phyloP scores from a whole-genome alignment of 2,329 filamentous ascomycete genomes.

The Sporothrix protearum region DNA sequence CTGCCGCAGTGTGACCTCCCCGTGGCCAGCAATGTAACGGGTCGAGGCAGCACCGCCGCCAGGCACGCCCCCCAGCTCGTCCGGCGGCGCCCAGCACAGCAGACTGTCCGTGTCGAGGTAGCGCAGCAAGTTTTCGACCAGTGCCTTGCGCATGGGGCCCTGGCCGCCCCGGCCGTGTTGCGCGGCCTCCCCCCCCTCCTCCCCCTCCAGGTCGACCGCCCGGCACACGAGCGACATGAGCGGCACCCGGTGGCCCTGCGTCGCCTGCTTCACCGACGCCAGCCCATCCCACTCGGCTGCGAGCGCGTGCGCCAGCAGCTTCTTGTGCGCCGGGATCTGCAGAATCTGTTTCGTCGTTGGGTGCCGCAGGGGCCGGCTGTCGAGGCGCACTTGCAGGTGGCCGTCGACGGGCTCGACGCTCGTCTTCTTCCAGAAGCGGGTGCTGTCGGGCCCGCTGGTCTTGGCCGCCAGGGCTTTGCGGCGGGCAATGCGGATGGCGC shows the following conservation, averaged over 20 bases:
- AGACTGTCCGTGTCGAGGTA: slow-evolving; percentile 92
- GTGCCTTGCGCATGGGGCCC: slow-evolving; percentile 53
- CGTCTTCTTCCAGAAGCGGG: slow-evolving; percentile 85
- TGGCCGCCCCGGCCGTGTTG: not conserved
- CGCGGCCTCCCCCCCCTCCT: slow-evolving; percentile 51
- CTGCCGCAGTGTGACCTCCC: slow-evolving; percentile 56
- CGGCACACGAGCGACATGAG: slow-evolving; percentile 81
- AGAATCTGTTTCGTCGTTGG: slow-evolving; percentile 69
- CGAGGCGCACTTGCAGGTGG: slow-evolving; percentile 59
- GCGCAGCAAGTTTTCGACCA: slow-evolving; percentile 68
- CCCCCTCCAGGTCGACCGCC: slow-evolving; percentile 72
- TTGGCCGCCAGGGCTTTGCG: slow-evolving; percentile 53
- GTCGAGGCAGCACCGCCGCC: not conserved
- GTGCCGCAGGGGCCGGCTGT: slow-evolving; percentile 72
- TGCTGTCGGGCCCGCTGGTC: slow-evolving; percentile 35
- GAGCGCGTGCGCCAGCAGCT: slow-evolving; percentile 76
- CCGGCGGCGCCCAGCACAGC: slow-evolving; percentile 75
- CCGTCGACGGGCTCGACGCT: slow-evolving; percentile 61
- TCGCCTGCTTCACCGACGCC: slow-evolving; percentile 74
- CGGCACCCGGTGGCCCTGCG: slow-evolving; percentile 83
- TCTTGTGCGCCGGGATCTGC: slow-evolving; percentile 69
- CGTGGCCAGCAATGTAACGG: slow-evolving; percentile 31
- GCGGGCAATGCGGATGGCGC: slow-evolving; percentile 44
- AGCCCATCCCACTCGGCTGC: slow-evolving; percentile 92
- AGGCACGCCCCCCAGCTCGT: slow-evolving; percentile 40